Evolutionary conservation across 192 early-diverging fungal species (phyloP).

Genomic region (Diversispora epigaea): DNA sequence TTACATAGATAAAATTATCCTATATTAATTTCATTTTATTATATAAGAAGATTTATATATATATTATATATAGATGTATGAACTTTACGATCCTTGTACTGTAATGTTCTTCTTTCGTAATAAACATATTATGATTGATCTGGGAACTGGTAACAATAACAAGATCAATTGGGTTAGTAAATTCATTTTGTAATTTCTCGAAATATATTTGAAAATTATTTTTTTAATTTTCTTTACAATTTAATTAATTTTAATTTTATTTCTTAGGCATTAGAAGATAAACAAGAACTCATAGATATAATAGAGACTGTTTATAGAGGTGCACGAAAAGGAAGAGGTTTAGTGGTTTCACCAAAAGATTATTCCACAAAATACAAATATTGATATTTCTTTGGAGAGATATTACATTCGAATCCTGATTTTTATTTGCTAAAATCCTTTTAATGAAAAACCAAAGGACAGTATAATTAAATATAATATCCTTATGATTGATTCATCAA

Average conservation of each 20-base stretch:
- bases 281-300: conserved; percentile 95
- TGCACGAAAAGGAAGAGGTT: conserved; percentile 92
- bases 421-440: too few relatives aligned
- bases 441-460: too few relatives aligned
- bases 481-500: too few relatives aligned
- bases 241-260: not conserved
- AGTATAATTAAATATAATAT: too few relatives aligned
- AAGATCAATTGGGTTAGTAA: conserved; percentile 86
- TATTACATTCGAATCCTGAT: too few relatives aligned
- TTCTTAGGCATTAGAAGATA: conserved; percentile 71
- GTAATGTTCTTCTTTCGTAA: conserved; percentile 97
- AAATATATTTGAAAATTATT: not conserved
- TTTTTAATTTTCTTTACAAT: not conserved
- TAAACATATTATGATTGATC: conserved; percentile 98
- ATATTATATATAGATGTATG: conserved; percentile 82
- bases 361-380: conserved; percentile 99
- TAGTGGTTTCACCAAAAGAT: conserved; percentile 96
- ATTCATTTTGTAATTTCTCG: not conserved
- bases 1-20: not conserved
- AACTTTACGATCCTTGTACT: conserved; percentile 97
- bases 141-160: conserved; percentile 99
- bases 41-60: not conserved
- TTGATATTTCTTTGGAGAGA: conserved; percentile 37
- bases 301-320: conserved; percentile 89
- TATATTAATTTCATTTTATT: not conserved